Evolutionary conservation across 441 rosid species (phyloP).

Genomic region (Jatropha multifida): DNA sequence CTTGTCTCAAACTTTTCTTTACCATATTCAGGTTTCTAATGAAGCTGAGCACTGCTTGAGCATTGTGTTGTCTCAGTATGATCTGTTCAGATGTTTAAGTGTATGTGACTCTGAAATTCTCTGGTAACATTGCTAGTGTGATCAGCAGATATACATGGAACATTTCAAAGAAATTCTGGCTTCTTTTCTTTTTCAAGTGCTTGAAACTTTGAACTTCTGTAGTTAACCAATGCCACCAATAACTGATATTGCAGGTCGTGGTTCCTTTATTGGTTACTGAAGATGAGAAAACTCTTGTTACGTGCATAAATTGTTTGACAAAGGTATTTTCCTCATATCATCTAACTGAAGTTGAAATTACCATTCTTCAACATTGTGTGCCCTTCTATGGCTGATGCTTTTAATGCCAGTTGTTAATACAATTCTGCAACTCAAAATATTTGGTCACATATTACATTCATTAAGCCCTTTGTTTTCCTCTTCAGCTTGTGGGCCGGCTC

Average conservation of each 20-base stretch:
- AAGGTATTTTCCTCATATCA: slow-evolving; percentile 51
- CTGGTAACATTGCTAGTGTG: slow-evolving; percentile 5
- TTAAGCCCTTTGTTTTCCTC: slow-evolving; percentile 19
- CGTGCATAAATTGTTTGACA: slow-evolving; percentile 89
- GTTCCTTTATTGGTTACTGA: slow-evolving; percentile 89
- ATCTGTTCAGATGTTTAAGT: slow-evolving; percentile 93
- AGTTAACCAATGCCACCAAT: slow-evolving; percentile 20
- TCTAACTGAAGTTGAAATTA: background rate
- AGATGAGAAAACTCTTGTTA: slow-evolving; percentile 90
- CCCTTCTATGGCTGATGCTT: slow-evolving; percentile 3
- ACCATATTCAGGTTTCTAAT: slow-evolving; percentile 58
- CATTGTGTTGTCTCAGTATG: slow-evolving; percentile 69
- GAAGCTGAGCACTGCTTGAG: slow-evolving; percentile 93
- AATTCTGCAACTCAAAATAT: background rate
- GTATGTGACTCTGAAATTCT: slow-evolving; percentile 46
- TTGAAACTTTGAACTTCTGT: background rate
- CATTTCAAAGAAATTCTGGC: slow-evolving; percentile 3
- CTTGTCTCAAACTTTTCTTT: slow-evolving; percentile 22
- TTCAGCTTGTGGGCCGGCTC: slow-evolving; percentile 90
- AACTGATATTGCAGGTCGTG: slow-evolving; percentile 59
- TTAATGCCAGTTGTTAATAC: too few species aligned
- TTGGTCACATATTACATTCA: background rate
- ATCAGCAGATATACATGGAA: background rate
- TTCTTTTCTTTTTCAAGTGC: background rate
- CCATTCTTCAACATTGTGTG: background rate